Conservation (phyloP, 2,329 filamentous ascomycete species). For the Clonostachys byssicola region DNA sequence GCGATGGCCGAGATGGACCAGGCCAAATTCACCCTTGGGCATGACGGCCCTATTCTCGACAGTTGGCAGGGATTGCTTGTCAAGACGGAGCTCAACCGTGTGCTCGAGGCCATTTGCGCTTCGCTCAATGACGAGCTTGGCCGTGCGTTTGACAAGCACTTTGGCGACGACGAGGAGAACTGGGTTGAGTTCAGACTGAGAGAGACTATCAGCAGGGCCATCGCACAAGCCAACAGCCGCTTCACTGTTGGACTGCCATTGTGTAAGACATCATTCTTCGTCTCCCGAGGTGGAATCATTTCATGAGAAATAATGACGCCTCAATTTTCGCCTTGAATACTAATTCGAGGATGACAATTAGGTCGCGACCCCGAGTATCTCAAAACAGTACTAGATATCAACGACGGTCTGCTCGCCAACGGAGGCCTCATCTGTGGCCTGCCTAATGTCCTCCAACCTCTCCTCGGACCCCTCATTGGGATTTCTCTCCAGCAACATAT, state of each 20-base stretch:
- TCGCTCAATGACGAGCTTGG: constrained; percentile 27
- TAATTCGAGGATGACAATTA: constrained; percentile 4
- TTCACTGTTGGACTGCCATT: constrained; percentile 23
- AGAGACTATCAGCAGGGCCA: constrained; percentile 15
- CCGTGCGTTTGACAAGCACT: constrained; percentile 22
- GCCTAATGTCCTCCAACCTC: constrained; percentile 21
- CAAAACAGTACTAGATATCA: constrained; percentile 15
- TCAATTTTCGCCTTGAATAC: background rate
- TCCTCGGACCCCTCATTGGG: constrained; percentile 18
- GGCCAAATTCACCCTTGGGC: constrained; percentile 27
- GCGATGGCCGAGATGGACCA: constrained; percentile 33
- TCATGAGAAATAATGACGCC: background rate
- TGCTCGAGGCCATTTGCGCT: constrained; percentile 23
- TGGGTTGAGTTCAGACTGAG: constrained; percentile 26
- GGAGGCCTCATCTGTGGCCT: constrained; percentile 21
- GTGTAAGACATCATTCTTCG: constrained; percentile 14
- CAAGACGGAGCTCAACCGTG: constrained; percentile 25
- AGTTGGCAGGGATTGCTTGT: constrained; percentile 26
- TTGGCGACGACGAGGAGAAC: constrained; percentile 22
- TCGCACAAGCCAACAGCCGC: constrained; percentile 20
- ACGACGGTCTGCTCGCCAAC: constrained; percentile 22
- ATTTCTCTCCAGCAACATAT: constrained; percentile 12
- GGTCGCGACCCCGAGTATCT: constrained; percentile 27
- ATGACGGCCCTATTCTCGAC: constrained; percentile 23
- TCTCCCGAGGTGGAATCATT: background rate